A percentile compares a stretch with the other conserved stretches of the same genome.
These are phyloP conservation scores for Cymbidium sinense DNA, from an alignment of 106 monocot species.

Conservation along the genomic window DNA sequence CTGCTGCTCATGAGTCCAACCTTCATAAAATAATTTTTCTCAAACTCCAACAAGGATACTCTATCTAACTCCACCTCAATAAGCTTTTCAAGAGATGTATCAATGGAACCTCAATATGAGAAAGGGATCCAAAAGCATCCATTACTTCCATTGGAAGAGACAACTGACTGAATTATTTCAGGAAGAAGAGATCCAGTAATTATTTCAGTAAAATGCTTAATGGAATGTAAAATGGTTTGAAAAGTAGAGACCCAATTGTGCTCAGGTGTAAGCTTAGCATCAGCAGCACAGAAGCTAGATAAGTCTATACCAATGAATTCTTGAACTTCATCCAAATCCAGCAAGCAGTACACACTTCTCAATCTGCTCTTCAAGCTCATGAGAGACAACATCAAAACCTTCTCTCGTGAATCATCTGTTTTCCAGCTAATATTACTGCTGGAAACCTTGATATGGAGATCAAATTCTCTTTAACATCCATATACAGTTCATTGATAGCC, in stretches of 20 bases:
- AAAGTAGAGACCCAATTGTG: conserved; percentile 64
- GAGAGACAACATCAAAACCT: conserved; percentile 23
- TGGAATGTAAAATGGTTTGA: conserved; percentile 35
- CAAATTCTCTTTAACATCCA: conserved; percentile 46
- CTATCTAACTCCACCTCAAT: conserved; percentile 75
- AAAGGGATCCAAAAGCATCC: conserved; percentile 87
- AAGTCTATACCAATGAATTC: conserved; percentile 36
- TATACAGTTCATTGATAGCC: conserved; percentile 47
- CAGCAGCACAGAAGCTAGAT: conserved; percentile 10
- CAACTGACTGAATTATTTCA: conserved; percentile 53
- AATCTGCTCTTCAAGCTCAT: conserved; percentile 74
- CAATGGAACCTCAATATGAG: conserved; percentile 78
- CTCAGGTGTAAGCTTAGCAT: conserved; percentile 18
- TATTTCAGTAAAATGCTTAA: conserved; percentile 54
- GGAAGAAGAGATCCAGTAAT: conserved; percentile 64
- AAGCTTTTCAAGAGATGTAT: conserved; percentile 77
- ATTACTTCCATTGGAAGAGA: conserved; percentile 75
- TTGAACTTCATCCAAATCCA: conserved; percentile 53
- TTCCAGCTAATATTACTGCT: conserved; percentile 23
- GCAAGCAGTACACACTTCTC: conserved; percentile 71
- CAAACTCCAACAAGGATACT: conserved; percentile 65
- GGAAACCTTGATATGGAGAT: conserved; percentile 27
- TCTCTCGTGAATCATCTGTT: conserved; percentile 19
- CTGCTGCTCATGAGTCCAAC: conserved; percentile 79
- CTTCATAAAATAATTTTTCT: conserved; percentile 74